Base-by-base conservation (phyloP, 2,329 filamentous ascomycete genomes). In the Colletotrichum orbiculare region DNA sequence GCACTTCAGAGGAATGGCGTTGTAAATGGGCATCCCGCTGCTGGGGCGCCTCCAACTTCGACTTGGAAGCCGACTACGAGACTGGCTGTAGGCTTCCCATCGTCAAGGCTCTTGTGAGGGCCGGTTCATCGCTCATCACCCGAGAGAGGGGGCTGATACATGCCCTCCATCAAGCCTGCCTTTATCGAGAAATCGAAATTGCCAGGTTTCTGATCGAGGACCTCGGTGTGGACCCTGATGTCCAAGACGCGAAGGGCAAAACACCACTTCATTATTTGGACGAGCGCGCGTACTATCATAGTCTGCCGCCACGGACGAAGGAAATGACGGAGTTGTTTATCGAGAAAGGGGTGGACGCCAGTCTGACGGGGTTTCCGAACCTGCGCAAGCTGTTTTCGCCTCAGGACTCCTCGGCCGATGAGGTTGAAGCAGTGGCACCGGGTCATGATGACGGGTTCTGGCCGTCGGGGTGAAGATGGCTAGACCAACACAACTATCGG, bases 31-130 rank as follows among this genome's bases (percentile, higher is more conserved):
- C 25, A 25, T 25, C 25, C 25, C 1, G 5, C 25, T 5, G 25
- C 5, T 25, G 25, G 25, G 25, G 25, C 25, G 5, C 1, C 25
- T 25, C 25, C 25, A 4, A 4, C 25, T 25, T 25, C 1, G 5
- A 5, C 3, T 25, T 4, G 25, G 25, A 25, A 8, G 33, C 48
- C 10, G 34, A 39, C 15, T 35, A 52, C 48, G n/a, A 25, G 10
- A 52, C n/a, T 38, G 48, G 35, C 8, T 52, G 35, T 15, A 34
- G 48, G 12, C 48, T 52, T 38, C 34, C 48, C 9, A 52, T 52
- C 3, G 10, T 15, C 13, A 41, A 52, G 35, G 5, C 1, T 17
- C 3, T 52, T 34, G 13, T 41, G 10, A 9, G 35, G 8, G 35
- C 34, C n/a, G 48, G 48, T 6, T 52, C 48, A 0, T 52, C 48